Percentiles rank a stretch among this genome's conserved stretches.
These are phyloP conservation scores for Tetrastigma voinierianum DNA, from an alignment of 164 flowering plant species.

Conservation along the genomic window DNA sequence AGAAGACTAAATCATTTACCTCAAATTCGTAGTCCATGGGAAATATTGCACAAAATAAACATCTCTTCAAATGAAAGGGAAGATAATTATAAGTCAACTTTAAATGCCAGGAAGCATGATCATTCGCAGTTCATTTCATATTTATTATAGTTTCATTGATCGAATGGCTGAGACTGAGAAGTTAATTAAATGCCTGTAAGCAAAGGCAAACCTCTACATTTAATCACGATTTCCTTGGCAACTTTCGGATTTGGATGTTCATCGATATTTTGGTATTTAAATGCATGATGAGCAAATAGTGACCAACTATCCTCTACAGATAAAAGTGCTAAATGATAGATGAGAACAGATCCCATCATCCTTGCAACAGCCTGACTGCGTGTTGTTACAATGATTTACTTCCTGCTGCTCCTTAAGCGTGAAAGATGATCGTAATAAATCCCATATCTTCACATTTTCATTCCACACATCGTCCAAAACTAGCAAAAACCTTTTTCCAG, in stretches of 20 bases:
- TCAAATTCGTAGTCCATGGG: constrained; percentile 19
- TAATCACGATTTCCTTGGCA: constrained; percentile 22
- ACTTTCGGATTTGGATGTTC: constrained; percentile 5
- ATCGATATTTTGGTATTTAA: background rate
- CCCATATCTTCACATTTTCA: constrained; percentile 19
- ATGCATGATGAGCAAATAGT: constrained; percentile 26
- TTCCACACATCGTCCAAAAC: constrained; percentile 39
- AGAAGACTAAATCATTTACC: constrained; percentile 4
- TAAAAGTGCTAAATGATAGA: constrained; percentile 6
- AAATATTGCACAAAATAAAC: constrained; percentile 30
- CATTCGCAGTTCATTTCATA: constrained; percentile 11
- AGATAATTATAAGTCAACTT: constrained; percentile 27
- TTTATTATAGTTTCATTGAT: constrained; percentile 15
- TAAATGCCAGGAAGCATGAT: constrained; percentile 17
- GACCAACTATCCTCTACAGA: constrained; percentile 25
- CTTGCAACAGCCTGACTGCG: constrained; percentile 19
- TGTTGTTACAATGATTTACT: constrained; percentile 33
- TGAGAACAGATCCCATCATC: background rate
- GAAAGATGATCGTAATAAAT: constrained; percentile 14
- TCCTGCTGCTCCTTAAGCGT: constrained; percentile 18
- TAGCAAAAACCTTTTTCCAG: constrained; percentile 22
- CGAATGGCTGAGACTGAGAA: constrained; percentile 7
- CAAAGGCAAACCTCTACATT: constrained; percentile 35
- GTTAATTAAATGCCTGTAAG: constrained; percentile 21
- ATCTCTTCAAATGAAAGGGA: constrained; percentile 22